Evolutionary conservation across 1,139 yeast genomes (phyloP).

Genomic region (Suhomyces choctaworum): DNA sequence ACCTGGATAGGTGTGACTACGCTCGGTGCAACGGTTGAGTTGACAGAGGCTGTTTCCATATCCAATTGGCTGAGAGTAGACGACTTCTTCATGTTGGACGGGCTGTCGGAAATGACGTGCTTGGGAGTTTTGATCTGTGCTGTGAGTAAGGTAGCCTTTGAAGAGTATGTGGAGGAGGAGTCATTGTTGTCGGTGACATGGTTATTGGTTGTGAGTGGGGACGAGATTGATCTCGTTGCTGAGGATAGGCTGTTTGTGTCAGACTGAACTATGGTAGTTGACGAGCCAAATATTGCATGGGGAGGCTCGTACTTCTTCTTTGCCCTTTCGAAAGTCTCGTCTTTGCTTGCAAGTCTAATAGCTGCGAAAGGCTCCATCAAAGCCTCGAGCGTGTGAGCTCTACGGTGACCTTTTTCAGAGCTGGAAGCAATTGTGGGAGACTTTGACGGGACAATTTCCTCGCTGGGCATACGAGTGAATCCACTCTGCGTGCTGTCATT

Average conservation of each 20-base stretch:
- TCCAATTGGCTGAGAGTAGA: constrained; percentile 36
- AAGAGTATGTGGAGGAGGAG: constrained; percentile 17
- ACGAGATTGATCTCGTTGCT: constrained; percentile 16
- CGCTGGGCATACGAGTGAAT: too few relatives aligned
- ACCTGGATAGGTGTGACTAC: constrained; percentile 51
- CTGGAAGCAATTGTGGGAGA: constrained; percentile 2
- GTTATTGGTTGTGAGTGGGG: constrained; percentile 33
- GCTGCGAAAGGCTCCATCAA: constrained; percentile 19
- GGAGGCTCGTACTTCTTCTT: constrained; percentile 22
- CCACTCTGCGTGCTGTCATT: neutral
- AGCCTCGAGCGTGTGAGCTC: constrained; percentile 19
- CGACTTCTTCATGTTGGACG: constrained; percentile 25
- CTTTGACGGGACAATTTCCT: constrained; percentile 1
- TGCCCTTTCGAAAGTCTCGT: constrained; percentile 10
- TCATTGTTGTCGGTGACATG: constrained; percentile 28
- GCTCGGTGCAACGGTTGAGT: constrained; percentile 36
- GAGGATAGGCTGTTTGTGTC: constrained; percentile 18
- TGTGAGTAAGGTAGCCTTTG: constrained; percentile 16
- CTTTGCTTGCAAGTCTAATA: constrained; percentile 14
- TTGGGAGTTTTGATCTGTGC: constrained; percentile 13
- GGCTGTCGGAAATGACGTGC: constrained; percentile 13
- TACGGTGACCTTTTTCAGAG: constrained; percentile 13
- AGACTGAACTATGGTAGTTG: constrained; percentile 19
- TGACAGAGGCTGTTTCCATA: constrained; percentile 28
- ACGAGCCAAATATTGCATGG: constrained; percentile 22